phyloP scores from a whole-genome alignment of 1,284 basidiomycete species.

The Cutaneotrichosporon cutaneum region DNA sequence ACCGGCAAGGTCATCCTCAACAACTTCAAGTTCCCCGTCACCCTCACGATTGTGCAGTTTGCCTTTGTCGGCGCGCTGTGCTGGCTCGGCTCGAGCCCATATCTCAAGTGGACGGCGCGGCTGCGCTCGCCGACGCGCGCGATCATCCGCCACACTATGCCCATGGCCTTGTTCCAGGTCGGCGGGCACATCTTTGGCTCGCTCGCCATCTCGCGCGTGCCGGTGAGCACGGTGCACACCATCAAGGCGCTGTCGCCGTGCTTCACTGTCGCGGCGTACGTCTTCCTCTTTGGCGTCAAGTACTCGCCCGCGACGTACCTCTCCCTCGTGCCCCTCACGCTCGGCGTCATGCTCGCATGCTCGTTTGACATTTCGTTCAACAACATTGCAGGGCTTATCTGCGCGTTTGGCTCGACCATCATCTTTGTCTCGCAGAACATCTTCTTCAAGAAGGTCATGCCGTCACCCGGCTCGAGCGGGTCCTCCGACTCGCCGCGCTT shows the following conservation, averaged over 20 bases:
- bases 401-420: constrained; percentile 89
- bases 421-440: constrained; percentile 98
- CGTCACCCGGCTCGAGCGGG: constrained; percentile 56
- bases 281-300: constrained; percentile 83
- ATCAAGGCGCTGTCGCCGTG: constrained; percentile 97
- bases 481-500: constrained; percentile 60
- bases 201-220: constrained; percentile 92
- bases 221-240: constrained; percentile 96
- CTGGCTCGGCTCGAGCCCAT: constrained; percentile 70
- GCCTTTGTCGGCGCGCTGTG: constrained; percentile 88
- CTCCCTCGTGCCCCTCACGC: constrained; percentile 87
- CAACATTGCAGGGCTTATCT: constrained; percentile 77
- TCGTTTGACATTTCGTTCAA: constrained; percentile 86
- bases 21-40: constrained; percentile 53
- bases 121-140: constrained; percentile 67
- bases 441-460: constrained; percentile 98
- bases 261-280: constrained; percentile 95
- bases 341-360: constrained; percentile 97
- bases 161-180: constrained; percentile 88
- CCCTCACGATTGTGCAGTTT: constrained; percentile 94
- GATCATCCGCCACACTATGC: constrained; percentile 75
- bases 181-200: constrained; percentile 97
- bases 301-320: constrained; percentile 90
- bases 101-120: constrained; percentile 57
- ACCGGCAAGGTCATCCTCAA: constrained; percentile 55